A percentile compares a stretch with the other conserved stretches of the same genome.
phyloP scores from a whole-genome alignment of 176 grass and related monocot genomes.

The Cymbopogon citratus region DNA sequence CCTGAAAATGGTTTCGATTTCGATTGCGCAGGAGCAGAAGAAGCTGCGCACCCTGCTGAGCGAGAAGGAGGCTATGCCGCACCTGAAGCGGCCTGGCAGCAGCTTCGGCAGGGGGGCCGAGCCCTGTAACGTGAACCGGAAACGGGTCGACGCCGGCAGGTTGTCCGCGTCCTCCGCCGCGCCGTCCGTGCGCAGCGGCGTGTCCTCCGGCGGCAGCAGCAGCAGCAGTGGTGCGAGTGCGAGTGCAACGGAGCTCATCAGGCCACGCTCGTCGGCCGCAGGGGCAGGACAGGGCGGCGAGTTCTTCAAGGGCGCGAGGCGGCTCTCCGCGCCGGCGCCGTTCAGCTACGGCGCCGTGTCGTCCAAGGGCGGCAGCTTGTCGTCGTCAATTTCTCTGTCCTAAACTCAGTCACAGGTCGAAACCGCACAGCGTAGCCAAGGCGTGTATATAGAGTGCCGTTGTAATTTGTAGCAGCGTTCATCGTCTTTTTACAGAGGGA shows the following conservation, averaged over 20 bases:
- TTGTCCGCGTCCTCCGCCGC: too few relatives aligned
- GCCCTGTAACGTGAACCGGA: slow-evolving; percentile 35
- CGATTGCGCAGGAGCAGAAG: slow-evolving; percentile 52
- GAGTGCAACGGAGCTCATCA: not conserved
- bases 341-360: not conserved
- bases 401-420: not conserved
- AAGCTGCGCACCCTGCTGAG: slow-evolving; percentile 50
- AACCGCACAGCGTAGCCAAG: not conserved
- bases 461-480: not conserved
- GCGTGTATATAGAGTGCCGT: not conserved
- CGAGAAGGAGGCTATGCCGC: slow-evolving; percentile 63
- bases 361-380: slow-evolving; percentile 9
- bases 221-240: not conserved
- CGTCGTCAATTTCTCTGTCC: slow-evolving; percentile 32
- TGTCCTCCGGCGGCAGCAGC: not conserved
- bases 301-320: slow-evolving; percentile 6
- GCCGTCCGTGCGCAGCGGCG: slow-evolving; percentile 37
- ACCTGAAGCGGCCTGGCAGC: slow-evolving; percentile 38
- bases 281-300: slow-evolving; percentile 11
- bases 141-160: slow-evolving; percentile 37
- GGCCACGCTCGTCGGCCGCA: slow-evolving; percentile 31
- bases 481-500: not conserved
- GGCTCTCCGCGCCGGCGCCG: slow-evolving; percentile 12
- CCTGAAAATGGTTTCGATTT: not conserved
- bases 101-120: slow-evolving; percentile 37